A percentile compares a stretch with the other conserved stretches of the same genome.
Conservation (phyloP, 768 basidiomycete species). For the Atractiella rhizophila region DNA sequence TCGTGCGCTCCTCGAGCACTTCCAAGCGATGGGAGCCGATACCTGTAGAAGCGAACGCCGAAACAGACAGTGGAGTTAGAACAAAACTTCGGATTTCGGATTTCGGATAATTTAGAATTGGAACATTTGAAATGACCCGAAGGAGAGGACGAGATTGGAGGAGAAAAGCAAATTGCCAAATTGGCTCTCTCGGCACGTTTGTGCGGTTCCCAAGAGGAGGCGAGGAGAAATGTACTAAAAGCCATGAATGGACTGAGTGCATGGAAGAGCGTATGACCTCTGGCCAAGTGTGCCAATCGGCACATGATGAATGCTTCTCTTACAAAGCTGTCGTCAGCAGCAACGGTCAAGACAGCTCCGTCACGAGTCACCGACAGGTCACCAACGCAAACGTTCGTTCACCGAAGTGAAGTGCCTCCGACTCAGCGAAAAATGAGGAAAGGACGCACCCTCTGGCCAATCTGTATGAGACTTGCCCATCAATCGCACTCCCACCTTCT, state of each 20-base stretch:
- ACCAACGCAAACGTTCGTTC: background rate
- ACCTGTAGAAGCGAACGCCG: constrained; percentile 24
- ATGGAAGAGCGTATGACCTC: too few relatives aligned
- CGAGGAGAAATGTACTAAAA: too few relatives aligned
- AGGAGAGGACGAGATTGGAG: background rate
- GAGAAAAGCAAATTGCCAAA: constrained; percentile 6
- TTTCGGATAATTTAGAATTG: too few relatives aligned
- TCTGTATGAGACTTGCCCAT: constrained; percentile 42
- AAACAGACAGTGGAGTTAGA: background rate
- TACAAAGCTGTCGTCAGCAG: too few relatives aligned
- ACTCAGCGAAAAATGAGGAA: background rate
- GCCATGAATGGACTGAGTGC: too few relatives aligned
- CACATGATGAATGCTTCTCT: too few relatives aligned
- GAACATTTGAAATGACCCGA: background rate
- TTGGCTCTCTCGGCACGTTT: too few relatives aligned
- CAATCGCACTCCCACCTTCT: constrained; percentile 57
- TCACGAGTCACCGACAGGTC: too few relatives aligned
- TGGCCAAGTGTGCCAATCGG: too few relatives aligned
- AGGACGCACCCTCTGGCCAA: constrained; percentile 65
- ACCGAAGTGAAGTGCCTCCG: background rate
- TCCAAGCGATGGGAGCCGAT: constrained; percentile 51
- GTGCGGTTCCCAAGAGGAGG: too few relatives aligned
- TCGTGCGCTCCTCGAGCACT: constrained; percentile 46
- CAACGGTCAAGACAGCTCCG: too few relatives aligned
- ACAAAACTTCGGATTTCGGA: background rate